These are phyloP conservation scores for Hyaloscypha bicolor DNA, from an alignment of 495 filamentous ascomycete species.

Conservation along the genomic window DNA sequence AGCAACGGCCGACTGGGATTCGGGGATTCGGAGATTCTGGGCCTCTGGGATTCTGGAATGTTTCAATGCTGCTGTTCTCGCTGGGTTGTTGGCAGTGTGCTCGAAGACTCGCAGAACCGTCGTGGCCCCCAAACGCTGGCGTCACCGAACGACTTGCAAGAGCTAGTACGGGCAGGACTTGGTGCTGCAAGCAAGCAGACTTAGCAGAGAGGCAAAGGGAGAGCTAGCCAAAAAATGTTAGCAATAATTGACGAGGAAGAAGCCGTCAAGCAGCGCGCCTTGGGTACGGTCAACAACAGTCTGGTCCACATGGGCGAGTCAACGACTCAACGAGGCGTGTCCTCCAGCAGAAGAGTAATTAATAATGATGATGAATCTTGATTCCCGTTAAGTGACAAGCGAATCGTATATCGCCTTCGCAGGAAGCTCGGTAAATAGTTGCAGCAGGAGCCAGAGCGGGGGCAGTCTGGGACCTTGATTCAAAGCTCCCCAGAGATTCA, in stretches of 20 bases:
- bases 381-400: no score
- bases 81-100: background rate
- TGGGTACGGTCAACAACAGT: background rate
- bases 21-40: background rate
- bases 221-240: no score
- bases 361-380: no score
- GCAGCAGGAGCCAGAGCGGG: no score
- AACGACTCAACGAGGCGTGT: background rate
- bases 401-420: background rate
- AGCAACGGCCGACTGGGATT: background rate
- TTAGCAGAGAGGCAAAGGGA: no score
- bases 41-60: no score
- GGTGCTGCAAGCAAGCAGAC: no score
- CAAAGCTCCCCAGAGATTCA: no score
- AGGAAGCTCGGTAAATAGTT: conserved; percentile 5
- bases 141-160: background rate
- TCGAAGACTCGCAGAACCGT: background rate
- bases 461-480: no score
- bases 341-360: no score
- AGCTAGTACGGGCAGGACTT: background rate
- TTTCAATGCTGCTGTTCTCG: no score
- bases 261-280: background rate
- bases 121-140: background rate
- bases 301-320: background rate
- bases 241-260: background rate